Percentiles rank a stretch among this genome's conserved stretches.
Evolutionary conservation across 176 grass and related monocot species (phyloP).

Genomic region (Aegilops longissima): DNA sequence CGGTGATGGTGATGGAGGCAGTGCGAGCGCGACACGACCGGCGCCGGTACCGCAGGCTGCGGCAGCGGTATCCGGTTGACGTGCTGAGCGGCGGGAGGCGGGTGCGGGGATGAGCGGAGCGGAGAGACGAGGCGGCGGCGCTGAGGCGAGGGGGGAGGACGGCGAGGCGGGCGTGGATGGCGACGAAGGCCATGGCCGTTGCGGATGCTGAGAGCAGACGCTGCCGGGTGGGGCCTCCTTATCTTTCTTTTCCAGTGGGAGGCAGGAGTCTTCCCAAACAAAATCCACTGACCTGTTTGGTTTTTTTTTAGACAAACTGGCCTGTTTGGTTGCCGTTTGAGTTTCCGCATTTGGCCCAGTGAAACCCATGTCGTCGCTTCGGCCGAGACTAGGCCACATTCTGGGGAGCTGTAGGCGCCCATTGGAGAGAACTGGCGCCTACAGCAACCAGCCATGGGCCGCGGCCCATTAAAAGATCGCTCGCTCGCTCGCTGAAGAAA

Average conservation of each 20-base stretch:
- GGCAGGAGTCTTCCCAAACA: background rate
- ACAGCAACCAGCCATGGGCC: too few relatives aligned
- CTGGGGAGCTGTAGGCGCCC: too few relatives aligned
- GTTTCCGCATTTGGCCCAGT: too few relatives aligned
- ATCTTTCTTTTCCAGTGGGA: background rate
- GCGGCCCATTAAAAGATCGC: too few relatives aligned
- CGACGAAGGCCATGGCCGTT: slow-evolving; percentile 39
- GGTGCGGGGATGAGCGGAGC: background rate
- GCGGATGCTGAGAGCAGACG: slow-evolving; percentile 6
- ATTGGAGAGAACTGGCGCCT: too few relatives aligned
- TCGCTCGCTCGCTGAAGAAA: too few relatives aligned
- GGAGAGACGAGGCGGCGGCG: background rate
- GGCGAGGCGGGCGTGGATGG: slow-evolving; percentile 24
- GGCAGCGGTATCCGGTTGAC: background rate
- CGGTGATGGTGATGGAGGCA: slow-evolving; percentile 44
- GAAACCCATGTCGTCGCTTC: too few relatives aligned
- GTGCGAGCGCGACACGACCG: slow-evolving; percentile 18
- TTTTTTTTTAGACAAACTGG: too few relatives aligned
- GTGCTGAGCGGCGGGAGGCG: background rate
- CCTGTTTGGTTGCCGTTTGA: too few relatives aligned
- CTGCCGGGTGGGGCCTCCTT: slow-evolving; percentile 51
- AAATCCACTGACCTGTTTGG: background rate
- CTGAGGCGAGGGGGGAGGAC: background rate
- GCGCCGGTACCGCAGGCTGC: background rate
- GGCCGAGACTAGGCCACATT: too few relatives aligned